Evolutionary conservation across 2,329 filamentous ascomycete genomes (phyloP).

Genomic region (Colletotrichum brevisporum): DNA sequence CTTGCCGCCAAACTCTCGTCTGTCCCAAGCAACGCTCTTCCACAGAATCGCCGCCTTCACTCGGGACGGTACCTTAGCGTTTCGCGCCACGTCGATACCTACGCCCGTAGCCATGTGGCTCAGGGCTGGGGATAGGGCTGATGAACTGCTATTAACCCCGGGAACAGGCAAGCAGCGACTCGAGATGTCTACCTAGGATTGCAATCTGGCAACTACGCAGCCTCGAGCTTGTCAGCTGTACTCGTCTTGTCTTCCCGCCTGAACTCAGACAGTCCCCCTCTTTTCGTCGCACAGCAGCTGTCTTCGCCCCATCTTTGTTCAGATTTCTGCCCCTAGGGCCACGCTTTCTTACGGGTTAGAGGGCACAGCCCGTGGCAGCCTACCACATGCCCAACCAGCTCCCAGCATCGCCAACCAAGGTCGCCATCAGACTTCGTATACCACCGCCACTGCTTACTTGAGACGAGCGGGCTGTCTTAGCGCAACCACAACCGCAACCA

Average conservation of each 20-base stretch:
- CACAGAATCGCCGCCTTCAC: background rate
- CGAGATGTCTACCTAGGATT: conserved; percentile 12
- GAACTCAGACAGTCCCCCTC: conserved; percentile 20
- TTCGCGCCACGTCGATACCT: background rate
- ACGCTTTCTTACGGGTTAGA: conserved; percentile 7
- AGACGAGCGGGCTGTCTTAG: conserved; percentile 17
- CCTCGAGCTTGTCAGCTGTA: background rate
- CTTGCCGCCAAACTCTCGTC: conserved; percentile 8
- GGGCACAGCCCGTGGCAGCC: conserved; percentile 17
- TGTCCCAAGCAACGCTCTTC: conserved; percentile 4
- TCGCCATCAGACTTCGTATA: conserved; percentile 8
- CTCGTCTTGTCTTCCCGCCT: conserved; percentile 22
- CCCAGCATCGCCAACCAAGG: conserved; percentile 13
- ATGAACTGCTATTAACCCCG: background rate
- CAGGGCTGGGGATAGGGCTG: conserved; percentile 12
- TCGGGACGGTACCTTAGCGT: conserved; percentile 27
- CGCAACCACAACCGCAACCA: conserved; percentile 22
- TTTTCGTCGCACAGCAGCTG: conserved; percentile 18
- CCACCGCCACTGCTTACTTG: conserved; percentile 17
- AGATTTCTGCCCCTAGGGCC: conserved; percentile 10
- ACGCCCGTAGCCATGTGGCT: conserved; percentile 19
- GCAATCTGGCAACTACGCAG: background rate
- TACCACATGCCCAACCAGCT: conserved; percentile 8
- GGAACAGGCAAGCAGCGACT: conserved; percentile 8
- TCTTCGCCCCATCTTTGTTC: conserved; percentile 26